These are phyloP conservation scores for Phialophora tarda DNA, from an alignment of 2,329 filamentous ascomycete genomes.

Conservation along the genomic window DNA sequence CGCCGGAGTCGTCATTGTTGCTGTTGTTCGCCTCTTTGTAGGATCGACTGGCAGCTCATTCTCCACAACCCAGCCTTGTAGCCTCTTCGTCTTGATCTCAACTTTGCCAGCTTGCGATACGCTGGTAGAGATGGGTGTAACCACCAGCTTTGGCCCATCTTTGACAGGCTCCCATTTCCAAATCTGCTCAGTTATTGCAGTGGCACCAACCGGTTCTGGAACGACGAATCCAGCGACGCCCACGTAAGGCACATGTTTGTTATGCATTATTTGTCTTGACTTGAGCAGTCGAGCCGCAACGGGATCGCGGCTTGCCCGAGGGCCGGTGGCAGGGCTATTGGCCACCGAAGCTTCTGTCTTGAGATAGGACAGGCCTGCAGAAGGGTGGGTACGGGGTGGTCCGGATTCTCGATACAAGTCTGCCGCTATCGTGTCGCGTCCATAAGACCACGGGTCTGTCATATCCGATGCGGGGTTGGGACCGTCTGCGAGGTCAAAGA, in stretches of 20 bases:
- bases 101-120: slow-evolving; percentile 35
- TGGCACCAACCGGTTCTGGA: slow-evolving; percentile 17
- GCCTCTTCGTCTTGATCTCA: slow-evolving; percentile 26
- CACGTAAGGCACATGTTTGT: slow-evolving; percentile 25
- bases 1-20: background rate
- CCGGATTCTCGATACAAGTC: slow-evolving; percentile 54
- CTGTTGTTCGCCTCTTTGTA: background rate
- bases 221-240: slow-evolving; percentile 40
- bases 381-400: slow-evolving; percentile 68
- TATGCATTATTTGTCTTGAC: slow-evolving; percentile 26
- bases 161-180: slow-evolving; percentile 32
- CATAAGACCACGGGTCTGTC: slow-evolving; percentile 36
- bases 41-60: slow-evolving; percentile 30
- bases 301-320: slow-evolving; percentile 59
- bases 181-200: slow-evolving; percentile 12
- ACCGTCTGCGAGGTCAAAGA: slow-evolving; percentile 62
- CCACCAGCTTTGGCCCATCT: slow-evolving; percentile 35
- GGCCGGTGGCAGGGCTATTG: slow-evolving; percentile 67
- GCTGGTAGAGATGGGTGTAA: slow-evolving; percentile 25
- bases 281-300: slow-evolving; percentile 63
- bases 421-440: slow-evolving; percentile 40
- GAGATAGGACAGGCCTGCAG: slow-evolving; percentile 67
- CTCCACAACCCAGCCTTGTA: slow-evolving; percentile 28
- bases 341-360: slow-evolving; percentile 60
- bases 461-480: slow-evolving; percentile 45